Base-by-base conservation (phyloP, 2,329 filamentous ascomycete species). In the Phoma herbarum region DNA sequence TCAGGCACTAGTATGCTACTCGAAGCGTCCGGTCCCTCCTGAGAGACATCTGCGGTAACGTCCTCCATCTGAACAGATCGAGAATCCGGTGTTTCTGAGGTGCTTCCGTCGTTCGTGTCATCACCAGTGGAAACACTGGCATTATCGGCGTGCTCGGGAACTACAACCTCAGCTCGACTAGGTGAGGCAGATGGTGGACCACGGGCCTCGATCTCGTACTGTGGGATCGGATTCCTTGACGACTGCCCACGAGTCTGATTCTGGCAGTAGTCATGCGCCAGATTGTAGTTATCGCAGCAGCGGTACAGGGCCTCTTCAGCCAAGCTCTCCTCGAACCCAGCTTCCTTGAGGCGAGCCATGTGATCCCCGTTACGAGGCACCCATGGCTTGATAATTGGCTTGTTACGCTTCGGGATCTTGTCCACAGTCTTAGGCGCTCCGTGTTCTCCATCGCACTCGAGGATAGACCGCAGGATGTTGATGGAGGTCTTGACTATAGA, bases 261-360 rank as follows among this genome's bases (percentile, higher is more conserved):
- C 55, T 81, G 82, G 72, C 91, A 95, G 74, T 98, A 98, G 55
- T 95, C 90, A 31, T 83, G 81, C 7, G 92, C 88, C 25, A 82
- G 79, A 2, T 79, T 74, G 4, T 77, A 68, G 52, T 85, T 84
- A 55, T 92, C 91, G 69, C 92, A 90, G 68, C 91, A 91, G 53
- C 94, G 88, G 75, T 92, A 97, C 0, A 95, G 80, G 28, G 91
- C 93, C 77, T 98, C 94, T 29, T 85, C 84, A 7, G 85, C 89
- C 51, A 97, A 81, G 12, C 86, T 85, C 42, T 84, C 80, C 20
- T 87, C 86, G 1, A 82, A 83, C 53, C 81, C 80, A 28, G 48
- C 59, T 9, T 82, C 80, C 45, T 74, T 77, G 18, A 87, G 70
- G 26, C 79, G 80, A 2, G 70, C 63, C 28, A 81, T 61, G 18